phyloP scores from a whole-genome alignment of 2,329 filamentous ascomycete species.

The Ceratocystis smalleyi region DNA sequence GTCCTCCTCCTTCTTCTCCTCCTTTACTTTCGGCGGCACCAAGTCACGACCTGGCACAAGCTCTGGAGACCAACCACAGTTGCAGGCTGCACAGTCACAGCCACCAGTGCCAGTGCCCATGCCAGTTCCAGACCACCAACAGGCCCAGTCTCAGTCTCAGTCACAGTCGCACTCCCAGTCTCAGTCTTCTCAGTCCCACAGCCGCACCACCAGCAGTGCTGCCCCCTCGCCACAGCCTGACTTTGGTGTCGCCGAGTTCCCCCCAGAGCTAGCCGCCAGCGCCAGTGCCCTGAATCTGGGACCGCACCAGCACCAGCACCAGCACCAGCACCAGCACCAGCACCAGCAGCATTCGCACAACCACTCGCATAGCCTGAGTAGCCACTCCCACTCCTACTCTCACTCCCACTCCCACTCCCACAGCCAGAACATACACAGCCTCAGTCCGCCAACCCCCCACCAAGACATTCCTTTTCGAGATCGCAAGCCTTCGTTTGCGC shows the following conservation, averaged over 20 bases:
- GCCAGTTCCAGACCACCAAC: not conserved
- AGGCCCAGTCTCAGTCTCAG: not conserved
- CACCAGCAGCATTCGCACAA: not conserved
- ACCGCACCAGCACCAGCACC: not conserved
- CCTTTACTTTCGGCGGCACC: slow-evolving; percentile 21
- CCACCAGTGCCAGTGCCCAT: not conserved
- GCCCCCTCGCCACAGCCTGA: slow-evolving; percentile 15
- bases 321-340: not conserved
- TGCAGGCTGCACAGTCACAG: slow-evolving; percentile 8
- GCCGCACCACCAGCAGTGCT: slow-evolving; percentile 15
- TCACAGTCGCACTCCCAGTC: slow-evolving; percentile 15
- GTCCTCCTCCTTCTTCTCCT: slow-evolving; percentile 26
- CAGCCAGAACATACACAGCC: not conserved
- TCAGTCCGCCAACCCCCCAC: not conserved
- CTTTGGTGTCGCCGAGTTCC: slow-evolving; percentile 14
- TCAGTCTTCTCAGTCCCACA: slow-evolving; percentile 17
- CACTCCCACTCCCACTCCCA: not conserved
- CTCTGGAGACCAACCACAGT: slow-evolving; percentile 21
- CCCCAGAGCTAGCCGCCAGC: slow-evolving; percentile 14
- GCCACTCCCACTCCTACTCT: not conserved
- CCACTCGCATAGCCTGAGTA: not conserved
- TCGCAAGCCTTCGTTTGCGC: slow-evolving; percentile 32
- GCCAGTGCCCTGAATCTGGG: slow-evolving; percentile 12
- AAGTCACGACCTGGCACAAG: slow-evolving; percentile 26
- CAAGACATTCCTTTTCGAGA: slow-evolving; percentile 26